Conservation (phyloP, 768 basidiomycete species). For the Mrakia blollopis region DNA sequence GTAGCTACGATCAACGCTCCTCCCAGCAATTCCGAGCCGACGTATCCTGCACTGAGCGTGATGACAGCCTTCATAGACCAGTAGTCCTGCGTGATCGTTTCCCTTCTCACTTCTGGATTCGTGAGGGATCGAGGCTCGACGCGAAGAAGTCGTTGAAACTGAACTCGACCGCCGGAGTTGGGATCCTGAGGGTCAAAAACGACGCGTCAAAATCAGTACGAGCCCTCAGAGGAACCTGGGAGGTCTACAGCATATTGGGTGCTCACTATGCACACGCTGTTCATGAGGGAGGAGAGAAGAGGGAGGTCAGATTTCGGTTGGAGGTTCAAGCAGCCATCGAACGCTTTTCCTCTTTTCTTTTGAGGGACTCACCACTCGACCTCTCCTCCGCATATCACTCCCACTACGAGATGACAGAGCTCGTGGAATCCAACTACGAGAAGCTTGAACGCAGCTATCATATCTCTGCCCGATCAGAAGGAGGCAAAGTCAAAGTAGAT, state of each 20-base stretch:
- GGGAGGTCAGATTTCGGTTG: conserved; percentile 59
- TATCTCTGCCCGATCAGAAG: neutral
- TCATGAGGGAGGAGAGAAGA: conserved; percentile 35
- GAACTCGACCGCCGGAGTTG: conserved; percentile 67
- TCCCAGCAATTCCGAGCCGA: conserved; percentile 75
- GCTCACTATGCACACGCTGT: conserved; percentile 70
- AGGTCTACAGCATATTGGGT: neutral
- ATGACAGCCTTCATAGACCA: neutral
- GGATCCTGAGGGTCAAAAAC: conserved; percentile 56
- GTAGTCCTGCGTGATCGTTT: conserved; percentile 39
- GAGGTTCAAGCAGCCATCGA: neutral
- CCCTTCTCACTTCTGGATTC: conserved; percentile 66
- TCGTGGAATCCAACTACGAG: conserved; percentile 88
- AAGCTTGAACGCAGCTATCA: conserved; percentile 43
- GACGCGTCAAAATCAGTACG: neutral
- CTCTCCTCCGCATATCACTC: conserved; percentile 6
- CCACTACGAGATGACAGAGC: conserved; percentile 72
- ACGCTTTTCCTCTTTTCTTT: conserved; percentile 2
- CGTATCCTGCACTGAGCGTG: conserved; percentile 52
- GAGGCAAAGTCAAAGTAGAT: neutral
- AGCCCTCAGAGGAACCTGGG: neutral
- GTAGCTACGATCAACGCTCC: conserved; percentile 63
- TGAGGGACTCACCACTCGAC: neutral
- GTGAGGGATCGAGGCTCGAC: conserved; percentile 44
- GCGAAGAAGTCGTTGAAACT: conserved; percentile 35